Evolutionary conservation across 768 basidiomycete species (phyloP).

Genomic region (Hemileccinum impolitum): DNA sequence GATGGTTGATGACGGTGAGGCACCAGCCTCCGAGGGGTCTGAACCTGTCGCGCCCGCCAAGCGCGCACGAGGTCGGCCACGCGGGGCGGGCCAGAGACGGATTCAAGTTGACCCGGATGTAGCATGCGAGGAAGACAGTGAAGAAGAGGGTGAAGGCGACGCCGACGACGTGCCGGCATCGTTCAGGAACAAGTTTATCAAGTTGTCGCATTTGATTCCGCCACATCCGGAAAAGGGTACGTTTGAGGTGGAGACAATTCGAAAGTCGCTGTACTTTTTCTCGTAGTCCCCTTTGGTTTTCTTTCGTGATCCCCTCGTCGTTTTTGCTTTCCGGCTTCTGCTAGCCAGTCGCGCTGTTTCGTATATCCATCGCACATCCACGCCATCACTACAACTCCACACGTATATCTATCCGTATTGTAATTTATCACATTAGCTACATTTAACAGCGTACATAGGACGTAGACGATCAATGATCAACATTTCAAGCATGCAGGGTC

Average conservation of each 20-base stretch:
- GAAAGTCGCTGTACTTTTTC: slow-evolving; percentile 89
- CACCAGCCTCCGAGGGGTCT: no score
- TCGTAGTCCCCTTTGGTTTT: slow-evolving; percentile 47
- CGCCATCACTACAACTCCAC: not conserved
- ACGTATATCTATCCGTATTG: slow-evolving; percentile 16
- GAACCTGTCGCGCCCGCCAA: not conserved
- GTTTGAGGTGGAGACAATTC: slow-evolving; percentile 82
- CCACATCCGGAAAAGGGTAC: slow-evolving; percentile 79
- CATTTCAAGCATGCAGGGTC: not conserved
- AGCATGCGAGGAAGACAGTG: not conserved
- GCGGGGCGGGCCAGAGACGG: slow-evolving; percentile 17
- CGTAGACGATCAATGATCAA: slow-evolving; percentile 1
- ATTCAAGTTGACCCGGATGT: slow-evolving; percentile 7
- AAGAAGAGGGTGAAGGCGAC: slow-evolving; percentile 18
- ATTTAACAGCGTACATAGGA: slow-evolving; percentile 12
- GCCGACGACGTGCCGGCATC: slow-evolving; percentile 24
- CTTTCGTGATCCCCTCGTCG: not conserved
- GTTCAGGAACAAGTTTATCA: slow-evolving; percentile 61
- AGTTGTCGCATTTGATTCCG: slow-evolving; percentile 72
- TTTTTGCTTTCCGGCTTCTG: not conserved
- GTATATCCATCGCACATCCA: not conserved
- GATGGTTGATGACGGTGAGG: not conserved
- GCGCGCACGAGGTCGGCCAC: slow-evolving; percentile 14
- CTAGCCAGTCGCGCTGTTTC: not conserved
- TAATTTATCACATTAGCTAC: slow-evolving; percentile 13